phyloP scores from a whole-genome alignment of 1,284 basidiomycete species.

The Porogramme epimiltina region DNA sequence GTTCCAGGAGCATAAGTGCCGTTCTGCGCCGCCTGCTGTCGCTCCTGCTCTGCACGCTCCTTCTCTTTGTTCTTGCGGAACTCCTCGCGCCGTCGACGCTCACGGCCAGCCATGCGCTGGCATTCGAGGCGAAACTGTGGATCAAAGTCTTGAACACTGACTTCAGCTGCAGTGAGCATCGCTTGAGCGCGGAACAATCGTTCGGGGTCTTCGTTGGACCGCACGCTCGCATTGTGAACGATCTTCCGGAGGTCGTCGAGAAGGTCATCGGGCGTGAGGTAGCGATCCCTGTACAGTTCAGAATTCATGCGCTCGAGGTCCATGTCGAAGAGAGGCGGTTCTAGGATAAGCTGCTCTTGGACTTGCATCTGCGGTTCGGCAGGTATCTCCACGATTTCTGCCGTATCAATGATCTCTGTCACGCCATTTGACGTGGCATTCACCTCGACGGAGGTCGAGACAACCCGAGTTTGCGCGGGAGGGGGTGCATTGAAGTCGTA shows the following conservation, averaged over 20 bases:
- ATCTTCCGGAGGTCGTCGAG: conserved; percentile 89
- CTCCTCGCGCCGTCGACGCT: conserved; percentile 69
- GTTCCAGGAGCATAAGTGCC: conserved; percentile 44
- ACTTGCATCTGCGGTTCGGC: conserved; percentile 21
- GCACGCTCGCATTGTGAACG: conserved; percentile 81
- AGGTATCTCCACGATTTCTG: conserved; percentile 12
- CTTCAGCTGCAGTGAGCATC: conserved; percentile 86
- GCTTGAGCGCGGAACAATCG: conserved; percentile 83
- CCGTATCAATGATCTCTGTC: conserved; percentile 46
- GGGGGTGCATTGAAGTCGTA: conserved; percentile 43
- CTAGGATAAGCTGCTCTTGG: conserved; percentile 23
- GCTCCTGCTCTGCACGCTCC: conserved; percentile 43
- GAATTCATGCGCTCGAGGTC: conserved; percentile 92
- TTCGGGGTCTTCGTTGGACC: conserved; percentile 71
- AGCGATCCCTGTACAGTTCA: conserved; percentile 85
- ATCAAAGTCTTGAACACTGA: conserved; percentile 92
- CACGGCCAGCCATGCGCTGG: conserved; percentile 83
- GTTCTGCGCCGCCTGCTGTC: conserved; percentile 31
- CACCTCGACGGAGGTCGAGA: conserved; percentile 42
- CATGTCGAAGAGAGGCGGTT: conserved; percentile 67
- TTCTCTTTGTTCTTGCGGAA: conserved; percentile 53
- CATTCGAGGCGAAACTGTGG: conserved; percentile 83
- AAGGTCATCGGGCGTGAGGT: conserved; percentile 88
- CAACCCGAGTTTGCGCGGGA: conserved; percentile 28
- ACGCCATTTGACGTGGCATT: conserved; percentile 43